Evolutionary conservation across 2,329 filamentous ascomycete genomes (phyloP), one percentile per base, ranked within the genome.

Genomic region (Ophiostoma quercus): DNA sequence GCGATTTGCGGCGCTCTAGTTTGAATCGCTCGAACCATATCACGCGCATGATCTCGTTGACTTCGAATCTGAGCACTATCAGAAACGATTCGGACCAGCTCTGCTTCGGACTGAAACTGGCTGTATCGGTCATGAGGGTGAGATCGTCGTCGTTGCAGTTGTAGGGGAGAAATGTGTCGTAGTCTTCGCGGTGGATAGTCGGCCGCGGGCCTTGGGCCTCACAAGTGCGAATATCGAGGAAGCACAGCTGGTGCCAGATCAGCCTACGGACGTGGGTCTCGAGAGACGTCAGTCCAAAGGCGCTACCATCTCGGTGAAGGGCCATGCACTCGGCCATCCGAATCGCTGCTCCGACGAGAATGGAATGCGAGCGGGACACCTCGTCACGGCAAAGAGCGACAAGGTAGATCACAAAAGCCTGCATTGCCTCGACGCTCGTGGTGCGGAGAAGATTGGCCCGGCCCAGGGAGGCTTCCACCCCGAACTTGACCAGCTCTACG

Each of bases 291-390:
- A 90, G 83, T 1, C 85, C 86, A 74, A 91, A 92, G 11, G 84
- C 82, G 62, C 86, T 84, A 19, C 89, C 89, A 73, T 93, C 90
- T 9, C 89, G 84, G 76, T 93, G 89, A 22, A 93, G 79, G 1
- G 90, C 89, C 88, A 92, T 92, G 75, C 90, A 92, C 79, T 92
- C 89, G 7, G 89, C 90, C 76, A 92, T 85, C 19, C 90, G 84
- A 60, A 92, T 88, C 3, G 89, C 90, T 16, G 89, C 87, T 2
- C 89, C 90, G 3, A 91, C 85, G 0, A 92, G 82, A 4, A 90
- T 88, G 3, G 89, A 91, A 77, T 93, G 90, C 4, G 88, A 87
- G 72, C 90, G 82, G 8, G 90, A 92, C 3, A 93, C 83, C 77
- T 92, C 89, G 25, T 85, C 85, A 69, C 90, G 83, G 74, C 90